These are phyloP conservation scores for Sphaerulina musiva DNA, from an alignment of 2,329 filamentous ascomycete genomes.

Conservation along the genomic window DNA sequence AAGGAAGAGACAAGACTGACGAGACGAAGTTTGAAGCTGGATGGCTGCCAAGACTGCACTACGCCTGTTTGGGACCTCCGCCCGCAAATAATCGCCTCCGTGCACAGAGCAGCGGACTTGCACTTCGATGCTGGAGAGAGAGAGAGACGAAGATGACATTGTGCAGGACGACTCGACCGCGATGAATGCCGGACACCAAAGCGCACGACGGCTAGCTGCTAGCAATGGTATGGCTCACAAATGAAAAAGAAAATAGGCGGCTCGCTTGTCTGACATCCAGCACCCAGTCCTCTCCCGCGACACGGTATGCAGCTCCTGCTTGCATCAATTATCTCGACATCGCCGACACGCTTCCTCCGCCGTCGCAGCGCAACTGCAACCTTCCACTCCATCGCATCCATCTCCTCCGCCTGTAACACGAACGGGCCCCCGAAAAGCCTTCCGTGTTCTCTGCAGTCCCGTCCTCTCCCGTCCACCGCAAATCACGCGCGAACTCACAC, in stretches of 20 bases:
- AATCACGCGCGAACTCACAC: slow-evolving; percentile 72
- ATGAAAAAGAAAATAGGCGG: not conserved
- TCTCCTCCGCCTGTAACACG: slow-evolving; percentile 35
- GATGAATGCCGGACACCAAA: slow-evolving; percentile 43
- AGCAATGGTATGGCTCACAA: slow-evolving; percentile 34
- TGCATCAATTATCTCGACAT: slow-evolving; percentile 33
- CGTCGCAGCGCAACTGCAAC: slow-evolving; percentile 29
- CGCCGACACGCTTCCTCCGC: slow-evolving; percentile 33
- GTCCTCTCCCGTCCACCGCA: slow-evolving; percentile 83
- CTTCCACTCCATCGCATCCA: slow-evolving; percentile 27
- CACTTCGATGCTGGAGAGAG: not conserved
- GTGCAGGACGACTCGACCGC: not conserved
- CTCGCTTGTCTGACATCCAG: slow-evolving; percentile 9
- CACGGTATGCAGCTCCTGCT: slow-evolving; percentile 44
- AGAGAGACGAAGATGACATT: not conserved
- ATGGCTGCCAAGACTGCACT: not conserved
- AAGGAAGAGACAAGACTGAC: slow-evolving; percentile 7
- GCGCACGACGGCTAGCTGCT: slow-evolving; percentile 40
- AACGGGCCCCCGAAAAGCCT: slow-evolving; percentile 43
- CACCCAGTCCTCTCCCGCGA: slow-evolving; percentile 33
- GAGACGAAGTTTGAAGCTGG: too few relatives aligned
- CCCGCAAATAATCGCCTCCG: too few relatives aligned
- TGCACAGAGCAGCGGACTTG: not conserved
- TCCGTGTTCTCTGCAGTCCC: slow-evolving; percentile 55
- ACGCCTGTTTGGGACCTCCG: not conserved